Evolutionary conservation across 768 basidiomycete species (phyloP), one percentile per base, ranked within the genome.

Genomic region (Pisolithus orientalis): DNA sequence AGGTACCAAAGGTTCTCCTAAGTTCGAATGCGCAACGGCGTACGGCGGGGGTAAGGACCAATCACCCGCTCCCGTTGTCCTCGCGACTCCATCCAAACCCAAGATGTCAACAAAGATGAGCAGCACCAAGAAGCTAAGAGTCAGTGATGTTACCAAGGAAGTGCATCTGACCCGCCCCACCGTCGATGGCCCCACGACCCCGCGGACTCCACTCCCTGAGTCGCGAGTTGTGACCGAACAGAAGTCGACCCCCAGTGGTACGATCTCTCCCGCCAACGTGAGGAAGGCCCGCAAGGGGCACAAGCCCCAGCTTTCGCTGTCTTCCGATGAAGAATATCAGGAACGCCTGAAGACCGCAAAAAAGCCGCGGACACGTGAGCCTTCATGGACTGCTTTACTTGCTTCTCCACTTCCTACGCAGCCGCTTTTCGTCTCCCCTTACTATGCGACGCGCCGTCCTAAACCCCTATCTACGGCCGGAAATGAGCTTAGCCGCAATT

Each of bases 271-370:
- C 27, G 38, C 50, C 8, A 44, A 62, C 29, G 46, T 43, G 28
- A 63, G 48, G 59, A 66, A 69, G 51, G 10, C 53, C 44, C 51
- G 64, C 65, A 75, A 62, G 63, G 68, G 61, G 56, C 71, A 70
- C 40, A 61, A 56, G 38, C 67, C 72, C 44, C 74, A 43, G 74
- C 70, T 62, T 70, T 80, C 74, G 39, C 70, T 80, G 24, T 86
- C 87, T 11, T 85, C 84, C 17, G 87, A 90, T 60, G 87, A 89
- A 57, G 87, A 89, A 61, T 86, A 90, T 69, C 83, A 82, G 65
- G 59, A 75, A 24, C 78, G 85, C 37, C 75, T 73, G 39, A 74
- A 73, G 56, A 74, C 72, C 34, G 82, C 75, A 24, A 90, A 89
- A 77, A 87, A 84, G 68, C 69, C 75, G 46, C 75, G 80, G 49